Conservation (phyloP, 495 filamentous ascomycete species). For the Xylaria curta region DNA sequence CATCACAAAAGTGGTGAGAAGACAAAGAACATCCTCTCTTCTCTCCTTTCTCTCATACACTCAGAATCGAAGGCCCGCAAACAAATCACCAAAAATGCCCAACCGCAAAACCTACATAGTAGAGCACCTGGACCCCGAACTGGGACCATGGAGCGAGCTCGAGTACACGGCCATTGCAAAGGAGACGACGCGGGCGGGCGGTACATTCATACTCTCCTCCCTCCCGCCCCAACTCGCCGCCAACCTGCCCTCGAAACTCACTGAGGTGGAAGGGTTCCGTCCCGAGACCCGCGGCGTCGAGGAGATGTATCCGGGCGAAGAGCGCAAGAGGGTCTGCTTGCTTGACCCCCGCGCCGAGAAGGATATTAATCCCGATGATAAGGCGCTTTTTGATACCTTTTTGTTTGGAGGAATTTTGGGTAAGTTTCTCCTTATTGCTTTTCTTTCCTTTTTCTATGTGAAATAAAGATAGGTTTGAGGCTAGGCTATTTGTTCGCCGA, state of each 20-base stretch:
- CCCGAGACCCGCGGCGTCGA: conserved; percentile 79
- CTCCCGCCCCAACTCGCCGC: conserved; percentile 72
- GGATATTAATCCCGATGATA: conserved; percentile 85
- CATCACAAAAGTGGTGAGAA: neutral
- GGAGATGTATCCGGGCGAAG: conserved; percentile 70
- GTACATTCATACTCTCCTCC: conserved; percentile 83
- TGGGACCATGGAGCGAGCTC: conserved; percentile 90
- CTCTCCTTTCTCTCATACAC: neutral
- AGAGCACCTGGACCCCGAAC: conserved; percentile 90
- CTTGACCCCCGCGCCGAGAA: conserved; percentile 82
- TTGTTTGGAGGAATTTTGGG: conserved; percentile 96
- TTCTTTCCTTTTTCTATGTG: neutral
- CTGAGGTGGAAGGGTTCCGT: conserved; percentile 62
- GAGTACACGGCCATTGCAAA: conserved; percentile 87
- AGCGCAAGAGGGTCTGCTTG: conserved; percentile 74
- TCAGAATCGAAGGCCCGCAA: neutral
- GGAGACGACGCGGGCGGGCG: conserved; percentile 72
- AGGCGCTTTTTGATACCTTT: conserved; percentile 83
- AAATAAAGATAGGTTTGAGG: neutral
- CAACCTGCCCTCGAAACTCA: conserved; percentile 60
- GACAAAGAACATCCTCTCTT: neutral
- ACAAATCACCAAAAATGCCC: conserved; percentile 30
- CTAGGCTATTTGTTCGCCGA: neutral
- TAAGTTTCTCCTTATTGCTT: conserved; percentile 47
- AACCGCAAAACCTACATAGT: conserved; percentile 76